phyloP scores from a whole-genome alignment of 1,139 yeast genomes.

The Candida sanyaensis region DNA sequence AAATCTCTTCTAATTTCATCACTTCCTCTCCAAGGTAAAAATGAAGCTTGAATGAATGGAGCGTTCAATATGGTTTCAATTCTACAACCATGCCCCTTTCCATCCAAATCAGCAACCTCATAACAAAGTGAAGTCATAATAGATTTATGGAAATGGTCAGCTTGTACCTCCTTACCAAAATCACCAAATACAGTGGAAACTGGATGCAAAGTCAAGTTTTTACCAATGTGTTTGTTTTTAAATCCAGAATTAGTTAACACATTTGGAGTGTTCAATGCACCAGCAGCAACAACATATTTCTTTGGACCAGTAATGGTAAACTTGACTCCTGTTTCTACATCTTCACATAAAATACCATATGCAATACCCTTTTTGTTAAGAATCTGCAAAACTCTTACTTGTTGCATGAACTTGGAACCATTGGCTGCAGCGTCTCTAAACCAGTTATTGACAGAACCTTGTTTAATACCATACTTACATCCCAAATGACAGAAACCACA shows the following conservation, averaged over 20 bases:
- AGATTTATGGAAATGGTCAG: slow-evolving; percentile 42
- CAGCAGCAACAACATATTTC: slow-evolving; percentile 50
- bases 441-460: slow-evolving; percentile 57
- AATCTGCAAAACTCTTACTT: slow-evolving; percentile 44
- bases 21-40: slow-evolving; percentile 48
- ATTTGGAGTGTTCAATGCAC: slow-evolving; percentile 55
- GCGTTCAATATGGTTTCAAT: slow-evolving; percentile 53
- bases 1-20: slow-evolving; percentile 34
- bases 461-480: slow-evolving; percentile 56
- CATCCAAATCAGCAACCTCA: slow-evolving; percentile 54
- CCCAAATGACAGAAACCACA: slow-evolving; percentile 58
- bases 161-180: slow-evolving; percentile 35
- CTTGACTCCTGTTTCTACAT: slow-evolving; percentile 26
- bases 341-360: slow-evolving; percentile 41
- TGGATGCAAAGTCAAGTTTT: slow-evolving; percentile 58
- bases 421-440: slow-evolving; percentile 50
- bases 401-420: slow-evolving; percentile 52
- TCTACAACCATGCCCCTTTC: slow-evolving; percentile 58
- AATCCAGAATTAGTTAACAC: slow-evolving; percentile 54
- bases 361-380: slow-evolving; percentile 47
- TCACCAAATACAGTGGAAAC: slow-evolving; percentile 45
- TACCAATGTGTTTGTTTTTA: slow-evolving; percentile 55
- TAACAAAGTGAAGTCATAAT: slow-evolving; percentile 56
- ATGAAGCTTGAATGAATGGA: slow-evolving; percentile 42
- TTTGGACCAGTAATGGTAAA: slow-evolving; percentile 49